phyloP scores from a whole-genome alignment of 2,329 filamentous ascomycete species.

The Ceratocystis huliohia region DNA sequence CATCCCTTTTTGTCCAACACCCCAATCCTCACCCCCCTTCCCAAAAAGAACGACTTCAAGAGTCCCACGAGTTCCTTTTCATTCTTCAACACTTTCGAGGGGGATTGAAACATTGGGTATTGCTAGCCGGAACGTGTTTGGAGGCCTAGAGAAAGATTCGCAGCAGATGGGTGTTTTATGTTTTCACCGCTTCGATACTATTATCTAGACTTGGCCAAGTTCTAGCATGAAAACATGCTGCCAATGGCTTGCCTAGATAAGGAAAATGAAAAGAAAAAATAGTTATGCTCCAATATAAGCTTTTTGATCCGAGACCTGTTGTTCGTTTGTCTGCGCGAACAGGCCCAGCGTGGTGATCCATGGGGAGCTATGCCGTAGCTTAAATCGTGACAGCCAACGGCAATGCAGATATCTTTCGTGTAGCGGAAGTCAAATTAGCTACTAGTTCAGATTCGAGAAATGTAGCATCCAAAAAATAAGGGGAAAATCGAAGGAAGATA shows the following conservation, averaged over 20 bases:
- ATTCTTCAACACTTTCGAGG: constrained; percentile 25
- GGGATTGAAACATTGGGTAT: constrained; percentile 28
- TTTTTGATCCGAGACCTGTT: too few relatives aligned
- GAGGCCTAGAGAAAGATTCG: neutral
- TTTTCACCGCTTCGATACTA: constrained; percentile 22
- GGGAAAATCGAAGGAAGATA: neutral
- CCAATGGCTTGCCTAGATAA: constrained; percentile 10
- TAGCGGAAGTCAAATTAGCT: neutral
- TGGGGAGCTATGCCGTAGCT: too few relatives aligned
- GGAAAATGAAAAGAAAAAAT: constrained; percentile 23
- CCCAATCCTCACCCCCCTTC: neutral
- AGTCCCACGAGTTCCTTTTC: neutral
- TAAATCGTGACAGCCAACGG: too few relatives aligned
- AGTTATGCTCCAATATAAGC: too few relatives aligned
- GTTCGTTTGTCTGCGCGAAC: neutral
- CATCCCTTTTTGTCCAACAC: constrained; percentile 12
- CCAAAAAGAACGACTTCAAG: constrained; percentile 11
- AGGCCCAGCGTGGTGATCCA: too few relatives aligned
- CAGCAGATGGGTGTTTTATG: constrained; percentile 18
- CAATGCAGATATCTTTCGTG: too few relatives aligned
- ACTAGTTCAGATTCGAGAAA: constrained; percentile 15
- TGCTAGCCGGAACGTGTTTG: constrained; percentile 25
- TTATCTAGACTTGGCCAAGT: neutral
- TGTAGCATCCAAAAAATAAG: constrained; percentile 21
- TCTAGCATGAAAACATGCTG: neutral